Evolutionary conservation across 768 basidiomycete species (phyloP).

Genomic region (Termitomyces sp.): DNA sequence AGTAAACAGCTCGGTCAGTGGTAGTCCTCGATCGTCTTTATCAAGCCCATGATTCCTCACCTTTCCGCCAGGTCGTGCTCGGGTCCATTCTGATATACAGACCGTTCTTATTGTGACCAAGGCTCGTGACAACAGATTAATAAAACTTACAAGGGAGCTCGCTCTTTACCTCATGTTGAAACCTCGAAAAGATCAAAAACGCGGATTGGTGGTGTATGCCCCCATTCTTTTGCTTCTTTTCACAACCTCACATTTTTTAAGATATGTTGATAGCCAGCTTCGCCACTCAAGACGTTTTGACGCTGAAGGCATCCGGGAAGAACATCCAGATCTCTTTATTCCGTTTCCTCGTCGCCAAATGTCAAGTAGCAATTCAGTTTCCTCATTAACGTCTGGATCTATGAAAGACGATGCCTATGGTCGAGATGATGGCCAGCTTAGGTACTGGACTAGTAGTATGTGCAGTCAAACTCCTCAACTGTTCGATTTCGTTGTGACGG

Average conservation of each 20-base stretch:
- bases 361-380: constrained; percentile 61
- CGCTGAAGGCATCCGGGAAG: constrained; percentile 79
- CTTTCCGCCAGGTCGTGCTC: constrained; percentile 69
- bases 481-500: constrained; percentile 97
- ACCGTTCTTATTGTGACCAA: constrained; percentile 95
- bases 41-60: constrained; percentile 1
- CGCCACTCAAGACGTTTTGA: constrained; percentile 90
- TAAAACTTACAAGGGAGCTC: constrained; percentile 90
- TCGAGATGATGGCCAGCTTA: constrained; percentile 81
- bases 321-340: constrained; percentile 84
- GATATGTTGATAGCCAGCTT: constrained; percentile 94
- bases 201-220: constrained; percentile 83
- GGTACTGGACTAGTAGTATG: constrained; percentile 98
- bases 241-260: constrained; percentile 23
- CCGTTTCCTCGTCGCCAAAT: constrained; percentile 75
- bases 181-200: constrained; percentile 52
- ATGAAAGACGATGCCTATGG: constrained; percentile 37
- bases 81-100: constrained; percentile 89
- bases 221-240: constrained; percentile 4
- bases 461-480: constrained; percentile 86
- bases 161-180: constrained; percentile 95
- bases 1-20: constrained; percentile 92
- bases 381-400: constrained; percentile 49
- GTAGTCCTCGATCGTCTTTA: background rate
- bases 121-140: constrained; percentile 94